Evolutionary conservation across 1,284 basidiomycete species (phyloP).

Genomic region (Apiotrichum brassicae): DNA sequence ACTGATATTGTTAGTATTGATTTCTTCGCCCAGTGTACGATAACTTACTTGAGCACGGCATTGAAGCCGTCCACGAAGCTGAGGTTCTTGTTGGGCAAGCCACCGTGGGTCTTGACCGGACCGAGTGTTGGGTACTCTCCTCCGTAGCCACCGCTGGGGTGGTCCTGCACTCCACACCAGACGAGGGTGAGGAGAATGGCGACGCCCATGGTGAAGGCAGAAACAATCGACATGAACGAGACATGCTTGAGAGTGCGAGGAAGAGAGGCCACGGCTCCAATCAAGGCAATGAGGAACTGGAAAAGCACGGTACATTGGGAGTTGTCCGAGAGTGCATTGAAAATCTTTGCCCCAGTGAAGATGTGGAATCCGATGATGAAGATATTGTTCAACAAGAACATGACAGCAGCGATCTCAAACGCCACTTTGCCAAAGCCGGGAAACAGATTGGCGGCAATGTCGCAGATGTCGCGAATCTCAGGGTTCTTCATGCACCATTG

Average conservation of each 20-base stretch:
- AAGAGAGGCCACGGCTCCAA: conserved; percentile 50
- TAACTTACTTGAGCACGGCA: conserved; percentile 43
- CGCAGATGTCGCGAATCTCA: conserved; percentile 57
- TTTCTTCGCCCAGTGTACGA: conserved; percentile 32
- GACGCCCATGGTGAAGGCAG: conserved; percentile 54
- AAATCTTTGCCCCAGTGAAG: conserved; percentile 42
- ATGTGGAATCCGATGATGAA: conserved; percentile 46
- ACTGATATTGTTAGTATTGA: not conserved
- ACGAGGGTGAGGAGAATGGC: conserved; percentile 55
- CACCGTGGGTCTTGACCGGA: conserved; percentile 26
- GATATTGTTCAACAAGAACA: conserved; percentile 37
- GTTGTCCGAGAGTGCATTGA: conserved; percentile 57
- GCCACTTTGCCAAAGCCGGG: conserved; percentile 23
- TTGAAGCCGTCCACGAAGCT: conserved; percentile 54
- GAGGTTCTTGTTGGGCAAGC: conserved; percentile 49
- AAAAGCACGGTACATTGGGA: conserved; percentile 56
- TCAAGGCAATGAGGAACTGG: conserved; percentile 48
- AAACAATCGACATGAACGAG: conserved; percentile 40
- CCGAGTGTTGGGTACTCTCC: conserved; percentile 29
- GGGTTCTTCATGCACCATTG: conserved; percentile 57
- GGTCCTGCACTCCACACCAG: conserved; percentile 53
- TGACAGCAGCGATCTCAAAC: conserved; percentile 30
- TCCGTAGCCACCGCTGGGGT: conserved; percentile 31
- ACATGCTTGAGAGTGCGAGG: conserved; percentile 55
- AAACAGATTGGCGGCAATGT: conserved; percentile 54